Conservation (phyloP, 2,329 filamentous ascomycete species). For the Chrysosporium queenslandicum region DNA sequence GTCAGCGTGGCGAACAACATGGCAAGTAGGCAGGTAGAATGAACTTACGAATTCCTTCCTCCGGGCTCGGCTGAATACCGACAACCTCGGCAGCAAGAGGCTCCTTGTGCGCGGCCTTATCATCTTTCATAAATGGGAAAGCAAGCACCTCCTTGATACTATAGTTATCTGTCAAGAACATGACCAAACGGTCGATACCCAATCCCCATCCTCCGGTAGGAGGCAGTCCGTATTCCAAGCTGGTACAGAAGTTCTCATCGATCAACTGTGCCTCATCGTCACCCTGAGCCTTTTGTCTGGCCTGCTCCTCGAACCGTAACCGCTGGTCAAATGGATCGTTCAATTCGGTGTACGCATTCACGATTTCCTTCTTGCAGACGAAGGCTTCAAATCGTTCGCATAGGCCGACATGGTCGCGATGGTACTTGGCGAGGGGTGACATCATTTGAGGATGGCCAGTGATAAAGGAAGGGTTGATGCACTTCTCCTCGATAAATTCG, state of each 20-base stretch:
- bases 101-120: slow-evolving; percentile 41
- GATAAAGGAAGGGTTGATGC: slow-evolving; percentile 88
- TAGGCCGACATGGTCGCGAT: slow-evolving; percentile 68
- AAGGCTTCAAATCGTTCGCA: slow-evolving; percentile 98
- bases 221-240: slow-evolving; percentile 80
- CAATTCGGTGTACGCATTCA: slow-evolving; percentile 95
- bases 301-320: slow-evolving; percentile 86
- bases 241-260: slow-evolving; percentile 88
- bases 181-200: slow-evolving; percentile 86
- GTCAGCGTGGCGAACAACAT: background rate
- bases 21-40: slow-evolving; percentile 3
- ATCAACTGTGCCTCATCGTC: slow-evolving; percentile 94
- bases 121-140: slow-evolving; percentile 97
- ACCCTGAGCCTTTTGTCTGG: slow-evolving; percentile 86
- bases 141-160: slow-evolving; percentile 91
- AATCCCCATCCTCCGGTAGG: slow-evolving; percentile 95
- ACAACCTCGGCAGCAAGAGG: slow-evolving; percentile 53
- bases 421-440: slow-evolving; percentile 93
- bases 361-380: slow-evolving; percentile 93
- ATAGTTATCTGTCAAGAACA: slow-evolving; percentile 95
- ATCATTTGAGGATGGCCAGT: slow-evolving; percentile 77
- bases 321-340: slow-evolving; percentile 95
- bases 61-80: slow-evolving; percentile 48
- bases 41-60: slow-evolving; percentile 49
- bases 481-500: slow-evolving; percentile 90